Evolutionary conservation across 345 rosid species (phyloP), one percentile per base, ranked within the genome.

Genomic region (Rubroshorea leprosula): DNA sequence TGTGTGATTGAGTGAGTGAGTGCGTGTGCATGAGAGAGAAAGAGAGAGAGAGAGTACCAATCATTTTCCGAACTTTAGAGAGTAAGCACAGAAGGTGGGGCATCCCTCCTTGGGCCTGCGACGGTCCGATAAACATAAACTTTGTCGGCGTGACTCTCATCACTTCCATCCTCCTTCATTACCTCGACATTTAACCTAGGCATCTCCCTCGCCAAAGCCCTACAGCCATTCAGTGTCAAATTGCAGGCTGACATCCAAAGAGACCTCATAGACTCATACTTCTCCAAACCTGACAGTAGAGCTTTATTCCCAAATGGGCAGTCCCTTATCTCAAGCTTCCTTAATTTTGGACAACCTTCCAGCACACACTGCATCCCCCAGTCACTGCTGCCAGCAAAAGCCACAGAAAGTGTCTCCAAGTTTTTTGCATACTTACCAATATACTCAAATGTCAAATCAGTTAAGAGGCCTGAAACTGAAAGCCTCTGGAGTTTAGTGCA

Each of bases 171-270:
- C 43, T 80, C 90, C 69, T 78, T 75, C 81, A 83, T 83, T 18
- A 83, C 86, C 72, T 83, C 90, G 18, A 83, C 90, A 21, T 84
- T 84, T 74, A 84, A 65, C 68, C 87, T 69, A 17, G 90, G 90
- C 87, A 75, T 80, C 76, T 78, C 53, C 67, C 61, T 72, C 1
- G 90, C 90, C 78, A 83, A 62, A 19, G 25, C 47, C 63, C 64
- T 68, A 63, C 90, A 83, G 19, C 72, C 90, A 69, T 68, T 69
- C 76, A 83, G 76, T 17, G 90, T 81, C 63, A 84, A 72, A 49
- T 81, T 77, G 68, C 90, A 84, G 24, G 87, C 74, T 22, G 90
- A 84, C 86, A 84, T 81, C 90, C 90, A 84, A 55, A 84, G 84
- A 4, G 87, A 84, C 72, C 87, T 79, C 90, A 84, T 84, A 5